Base-by-base conservation (phyloP, 2,329 filamentous ascomycete species). In the Apiospora arundinis region DNA sequence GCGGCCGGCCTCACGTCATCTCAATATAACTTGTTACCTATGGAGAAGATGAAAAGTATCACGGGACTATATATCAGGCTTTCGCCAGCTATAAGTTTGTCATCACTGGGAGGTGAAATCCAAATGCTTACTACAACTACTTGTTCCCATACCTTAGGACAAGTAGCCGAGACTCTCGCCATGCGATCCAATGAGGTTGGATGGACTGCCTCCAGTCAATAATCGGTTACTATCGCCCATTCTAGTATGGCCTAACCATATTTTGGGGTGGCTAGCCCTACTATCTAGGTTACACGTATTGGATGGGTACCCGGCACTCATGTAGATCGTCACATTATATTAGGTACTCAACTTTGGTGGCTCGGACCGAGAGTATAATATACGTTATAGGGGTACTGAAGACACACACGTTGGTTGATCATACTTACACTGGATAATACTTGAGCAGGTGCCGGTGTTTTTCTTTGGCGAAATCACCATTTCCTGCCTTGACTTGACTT, bases 181-280 rank as follows among this genome's bases (percentile, higher is more conserved):
- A n/a, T 63, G 56, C 56, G 56, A 40, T 18, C 56, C 56, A 63
- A 63, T 63, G 28, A 60, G 28, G 28, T 63, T 32, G 56, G 16
- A 21, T 32, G 56, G 16, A 21, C 8, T 63, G 56, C 56, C 16
- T 18, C 56, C 56, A 32, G 11, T 14, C 18, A 37, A 63, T 63
- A n/a, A 28, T n/a, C 28, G 14, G 56, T 9, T 21, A 40, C 56
- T 63, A n/a, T 37, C 52, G 16, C 16, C 7, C 28, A 37, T 28
- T 60, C n/a, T 11, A 37, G 52, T 28, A 60, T 37, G 52, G 7
- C 28, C 52, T 16, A 60, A 21, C 28, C 28, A 7, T 4, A 37
- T 63, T 18, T 18, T 8, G 56, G 18, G 11, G 18, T 63, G 32
- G 8, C 18, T 63, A 40, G 56, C 52, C 21, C 52, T 11, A 21